phyloP scores from a whole-genome alignment of 2,329 filamentous ascomycete species.

The Xylaria sp. region DNA sequence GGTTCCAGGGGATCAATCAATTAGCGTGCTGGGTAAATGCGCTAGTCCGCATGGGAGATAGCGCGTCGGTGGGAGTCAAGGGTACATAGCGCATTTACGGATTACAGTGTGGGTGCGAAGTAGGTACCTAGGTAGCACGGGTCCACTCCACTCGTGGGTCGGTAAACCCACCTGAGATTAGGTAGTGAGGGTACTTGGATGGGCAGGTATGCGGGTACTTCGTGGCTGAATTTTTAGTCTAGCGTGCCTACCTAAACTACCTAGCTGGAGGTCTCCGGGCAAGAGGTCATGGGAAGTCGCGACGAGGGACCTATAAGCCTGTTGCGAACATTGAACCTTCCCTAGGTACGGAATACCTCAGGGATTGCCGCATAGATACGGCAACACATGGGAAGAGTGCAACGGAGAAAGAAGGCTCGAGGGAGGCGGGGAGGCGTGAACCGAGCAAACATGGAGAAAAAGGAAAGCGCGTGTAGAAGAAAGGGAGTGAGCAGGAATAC shows the following conservation, averaged over 20 bases:
- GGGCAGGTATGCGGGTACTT: background rate
- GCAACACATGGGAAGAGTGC: background rate
- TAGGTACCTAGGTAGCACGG: background rate
- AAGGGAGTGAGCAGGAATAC: slow-evolving; percentile 4
- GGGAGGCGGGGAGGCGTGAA: background rate
- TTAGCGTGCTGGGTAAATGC: slow-evolving; percentile 4
- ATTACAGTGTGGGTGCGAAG: background rate
- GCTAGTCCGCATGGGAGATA: background rate
- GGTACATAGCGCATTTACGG: background rate
- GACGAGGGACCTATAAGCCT: background rate
- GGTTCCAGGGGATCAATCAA: slow-evolving; percentile 18
- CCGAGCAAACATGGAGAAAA: background rate
- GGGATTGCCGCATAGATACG: background rate
- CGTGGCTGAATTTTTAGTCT: background rate
- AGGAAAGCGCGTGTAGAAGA: slow-evolving; percentile 6
- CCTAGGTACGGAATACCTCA: background rate
- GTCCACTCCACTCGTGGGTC: background rate
- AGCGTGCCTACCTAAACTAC: background rate
- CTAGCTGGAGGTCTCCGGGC: too few relatives aligned
- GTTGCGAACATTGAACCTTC: background rate
- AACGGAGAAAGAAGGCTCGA: background rate
- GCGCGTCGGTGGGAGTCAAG: slow-evolving; percentile 3
- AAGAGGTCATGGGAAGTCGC: background rate
- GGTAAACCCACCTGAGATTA: background rate
- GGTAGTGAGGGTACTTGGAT: background rate